These are phyloP conservation scores for Monosporozyma aerobia DNA, from an alignment of 805 yeast genomes.

Conservation along the genomic window DNA sequence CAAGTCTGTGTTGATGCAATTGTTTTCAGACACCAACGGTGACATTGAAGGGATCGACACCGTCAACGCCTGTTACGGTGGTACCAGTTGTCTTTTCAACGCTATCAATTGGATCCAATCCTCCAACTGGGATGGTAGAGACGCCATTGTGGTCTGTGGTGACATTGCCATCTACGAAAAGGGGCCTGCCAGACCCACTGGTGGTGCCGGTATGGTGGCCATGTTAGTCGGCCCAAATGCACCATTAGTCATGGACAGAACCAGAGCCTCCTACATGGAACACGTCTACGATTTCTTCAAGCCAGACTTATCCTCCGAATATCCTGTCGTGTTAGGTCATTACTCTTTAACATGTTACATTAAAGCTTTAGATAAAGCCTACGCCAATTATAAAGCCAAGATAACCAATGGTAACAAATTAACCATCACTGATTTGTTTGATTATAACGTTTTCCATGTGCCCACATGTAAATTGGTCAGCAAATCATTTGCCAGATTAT, in stretches of 20 bases:
- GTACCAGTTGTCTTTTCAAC: conserved; percentile 90
- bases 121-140: conserved; percentile 95
- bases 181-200: conserved; percentile 99
- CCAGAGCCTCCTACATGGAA: conserved; percentile 89
- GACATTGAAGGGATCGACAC: conserved; percentile 96
- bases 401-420: conserved; percentile 45
- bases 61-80: conserved; percentile 96
- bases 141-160: conserved; percentile 94
- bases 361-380: conserved; percentile 83
- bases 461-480: conserved; percentile 94
- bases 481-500: conserved; percentile 85
- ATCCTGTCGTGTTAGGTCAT: conserved; percentile 97
- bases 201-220: conserved; percentile 98
- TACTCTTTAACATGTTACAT: conserved; percentile 90
- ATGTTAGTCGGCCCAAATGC: conserved; percentile 95
- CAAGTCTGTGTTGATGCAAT: conserved; percentile 90
- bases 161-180: conserved; percentile 95
- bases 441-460: conserved; percentile 93
- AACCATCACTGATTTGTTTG: conserved; percentile 57
- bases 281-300: conserved; percentile 97
- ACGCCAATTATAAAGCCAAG: conserved; percentile 72
- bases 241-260: conserved; percentile 83
- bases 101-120: conserved; percentile 95
- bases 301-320: conserved; percentile 93
- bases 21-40: conserved; percentile 60